phyloP scores from a whole-genome alignment of 805 yeast genomes.

The Ogataea siamensis region DNA sequence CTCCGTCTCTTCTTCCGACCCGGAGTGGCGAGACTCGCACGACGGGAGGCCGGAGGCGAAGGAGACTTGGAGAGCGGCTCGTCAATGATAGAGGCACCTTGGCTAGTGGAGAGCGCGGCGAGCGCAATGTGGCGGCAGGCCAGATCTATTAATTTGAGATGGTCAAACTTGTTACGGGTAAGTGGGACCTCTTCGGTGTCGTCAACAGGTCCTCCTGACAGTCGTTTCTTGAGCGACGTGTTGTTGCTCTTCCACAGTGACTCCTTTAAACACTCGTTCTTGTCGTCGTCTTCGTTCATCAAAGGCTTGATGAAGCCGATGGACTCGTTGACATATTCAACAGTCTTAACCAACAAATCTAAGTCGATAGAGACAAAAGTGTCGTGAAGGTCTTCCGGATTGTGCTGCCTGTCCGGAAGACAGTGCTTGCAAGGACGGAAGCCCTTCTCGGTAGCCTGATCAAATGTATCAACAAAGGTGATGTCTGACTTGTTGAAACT shows the following conservation, averaged over 20 bases:
- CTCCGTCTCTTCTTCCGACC: constrained; percentile 54
- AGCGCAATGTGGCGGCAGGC: constrained; percentile 83
- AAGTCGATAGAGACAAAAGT: constrained; percentile 45
- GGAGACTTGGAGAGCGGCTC: constrained; percentile 7
- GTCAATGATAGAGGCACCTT: constrained; percentile 13
- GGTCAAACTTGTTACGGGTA: constrained; percentile 64
- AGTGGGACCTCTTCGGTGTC: constrained; percentile 27
- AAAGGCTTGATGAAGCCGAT: constrained; percentile 59
- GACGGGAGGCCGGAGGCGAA: constrained; percentile 10
- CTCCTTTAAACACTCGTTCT: constrained; percentile 30
- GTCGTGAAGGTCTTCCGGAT: constrained; percentile 20
- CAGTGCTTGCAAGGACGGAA: constrained; percentile 54
- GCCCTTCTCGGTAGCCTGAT: constrained; percentile 45
- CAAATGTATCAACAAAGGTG: constrained; percentile 39
- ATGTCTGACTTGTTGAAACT: constrained; percentile 45
- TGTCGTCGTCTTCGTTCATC: constrained; percentile 44
- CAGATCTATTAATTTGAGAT: constrained; percentile 63
- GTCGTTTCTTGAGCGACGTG: constrained; percentile 17
- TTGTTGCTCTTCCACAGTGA: constrained; percentile 15
- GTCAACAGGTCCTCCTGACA: constrained; percentile 23
- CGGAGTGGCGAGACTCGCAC: constrained; percentile 14
- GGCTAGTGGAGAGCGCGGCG: constrained; percentile 51
- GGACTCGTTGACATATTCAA: constrained; percentile 50
- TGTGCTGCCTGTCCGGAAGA: constrained; percentile 40
- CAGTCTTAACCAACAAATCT: constrained; percentile 45